Base-by-base conservation (phyloP, 352 stramenopile genomes). In the Pythium brassicae region DNA sequence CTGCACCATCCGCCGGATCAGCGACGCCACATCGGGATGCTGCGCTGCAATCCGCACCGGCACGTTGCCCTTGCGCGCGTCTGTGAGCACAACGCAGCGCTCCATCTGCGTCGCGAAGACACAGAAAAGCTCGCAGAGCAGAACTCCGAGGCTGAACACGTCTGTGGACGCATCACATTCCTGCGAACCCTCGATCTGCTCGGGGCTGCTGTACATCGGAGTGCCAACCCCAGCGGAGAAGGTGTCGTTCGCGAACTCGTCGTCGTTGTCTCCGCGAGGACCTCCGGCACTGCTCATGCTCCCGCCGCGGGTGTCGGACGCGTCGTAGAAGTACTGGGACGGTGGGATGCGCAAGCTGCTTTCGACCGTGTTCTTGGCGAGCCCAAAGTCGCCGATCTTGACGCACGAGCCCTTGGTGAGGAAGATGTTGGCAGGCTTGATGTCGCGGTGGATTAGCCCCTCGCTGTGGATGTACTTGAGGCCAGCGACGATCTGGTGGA, bases 341-440 rank as follows among this genome's bases (percentile, higher is more conserved):
- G 71, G 66, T 11, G 70, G 69, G 17, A 89, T 75, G 19, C 83
- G 74, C 25, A 87, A 55, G 51, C 66, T 81, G 42, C 55, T 78
- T 46, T 87, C 68, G 10, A 89, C 48, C 5, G 75, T 84, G 55
- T 86, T 86, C 58, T 88, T 90, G 9, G 83, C 83, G 23, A 93
- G 55, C 5, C 83, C 83, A 56, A 93, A 93, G 67, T 93, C 83
- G 25, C 81, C 83, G 55, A 93, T 92, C 62, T 92, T 92, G 20
- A 93, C 81, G 45, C 72, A 84, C 2, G 71, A 87, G 48, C 87
- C 75, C 22, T 69, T 69, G 0, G 80, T 92, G 34, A 93, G 74
- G 47, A 93, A 93, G 29, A 93, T 70, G 46, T 93, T 93, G 15
- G 83, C 78, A 0, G 83, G 83, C 39, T 93, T 93, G 57, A 93